phyloP scores from a whole-genome alignment of 306 rosid genomes.

The Fagus sylvatica region DNA sequence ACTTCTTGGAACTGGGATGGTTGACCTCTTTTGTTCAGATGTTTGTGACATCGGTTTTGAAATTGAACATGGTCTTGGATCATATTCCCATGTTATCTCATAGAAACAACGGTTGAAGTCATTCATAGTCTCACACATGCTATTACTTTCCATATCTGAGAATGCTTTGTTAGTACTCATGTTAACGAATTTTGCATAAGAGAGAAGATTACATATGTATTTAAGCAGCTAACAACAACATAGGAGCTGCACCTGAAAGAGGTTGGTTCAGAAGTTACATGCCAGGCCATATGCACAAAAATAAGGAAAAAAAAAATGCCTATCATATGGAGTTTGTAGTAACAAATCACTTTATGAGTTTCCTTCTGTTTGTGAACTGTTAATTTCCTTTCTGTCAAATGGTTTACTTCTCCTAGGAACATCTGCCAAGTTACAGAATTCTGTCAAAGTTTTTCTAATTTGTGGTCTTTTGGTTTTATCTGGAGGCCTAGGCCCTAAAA shows the following conservation, averaged over 20 bases:
- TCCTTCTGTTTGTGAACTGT: constrained; percentile 23
- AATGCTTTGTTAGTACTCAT: too few species aligned
- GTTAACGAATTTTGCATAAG: background rate
- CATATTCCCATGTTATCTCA: background rate
- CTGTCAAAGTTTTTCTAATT: constrained; percentile 36
- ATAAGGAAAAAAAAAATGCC: constrained; percentile 19
- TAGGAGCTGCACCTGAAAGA: background rate
- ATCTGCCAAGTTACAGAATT: constrained; percentile 41
- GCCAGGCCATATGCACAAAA: constrained; percentile 33
- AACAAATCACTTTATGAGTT: constrained; percentile 17
- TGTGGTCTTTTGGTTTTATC: constrained; percentile 46
- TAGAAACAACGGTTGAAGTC: background rate
- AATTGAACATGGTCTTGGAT: background rate
- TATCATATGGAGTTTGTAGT: constrained; percentile 19
- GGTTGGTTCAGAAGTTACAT: background rate
- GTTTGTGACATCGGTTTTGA: background rate
- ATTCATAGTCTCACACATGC: background rate
- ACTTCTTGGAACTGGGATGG: too few species aligned
- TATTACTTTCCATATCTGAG: too few species aligned
- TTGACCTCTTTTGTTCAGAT: background rate
- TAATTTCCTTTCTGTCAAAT: constrained; percentile 43
- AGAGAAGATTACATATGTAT: background rate
- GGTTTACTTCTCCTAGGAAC: constrained; percentile 39
- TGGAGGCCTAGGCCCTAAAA: constrained; percentile 68
- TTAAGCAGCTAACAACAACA: background rate